A percentile compares a stretch with the other conserved stretches of the same genome.
Evolutionary conservation across 768 basidiomycete genomes (phyloP).

Genomic region (Mycena galericulata): DNA sequence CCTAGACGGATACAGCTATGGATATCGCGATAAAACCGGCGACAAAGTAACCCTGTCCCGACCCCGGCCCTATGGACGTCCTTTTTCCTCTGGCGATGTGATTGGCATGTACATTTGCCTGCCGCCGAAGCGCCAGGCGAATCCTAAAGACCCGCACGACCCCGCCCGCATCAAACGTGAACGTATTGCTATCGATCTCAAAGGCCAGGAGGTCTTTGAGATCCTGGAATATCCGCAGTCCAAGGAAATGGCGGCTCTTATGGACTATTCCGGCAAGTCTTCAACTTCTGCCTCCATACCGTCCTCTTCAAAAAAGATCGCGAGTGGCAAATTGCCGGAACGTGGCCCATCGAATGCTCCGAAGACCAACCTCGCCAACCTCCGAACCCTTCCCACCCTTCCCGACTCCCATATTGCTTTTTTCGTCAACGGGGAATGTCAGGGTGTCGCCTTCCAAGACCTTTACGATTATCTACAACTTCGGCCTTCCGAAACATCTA

Average conservation of each 20-base stretch:
- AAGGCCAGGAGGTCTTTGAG: constrained; percentile 98
- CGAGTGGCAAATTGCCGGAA: constrained; percentile 78
- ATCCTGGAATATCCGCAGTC: constrained; percentile 87
- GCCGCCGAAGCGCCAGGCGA: constrained; percentile 72
- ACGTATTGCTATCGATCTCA: constrained; percentile 94
- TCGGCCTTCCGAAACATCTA: constrained; percentile 67
- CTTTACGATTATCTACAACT: constrained; percentile 92
- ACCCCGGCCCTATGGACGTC: constrained; percentile 78
- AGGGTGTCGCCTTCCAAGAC: constrained; percentile 87
- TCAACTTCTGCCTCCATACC: constrained; percentile 67
- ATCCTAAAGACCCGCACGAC: constrained; percentile 75
- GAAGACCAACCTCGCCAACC: constrained; percentile 54
- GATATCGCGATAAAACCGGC: constrained; percentile 90
- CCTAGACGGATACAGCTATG: constrained; percentile 94
- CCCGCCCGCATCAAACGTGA: constrained; percentile 88
- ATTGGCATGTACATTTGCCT: constrained; percentile 95
- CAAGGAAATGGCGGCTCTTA: constrained; percentile 93
- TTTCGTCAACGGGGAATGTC: constrained; percentile 91
- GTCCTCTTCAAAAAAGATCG: constrained; percentile 73
- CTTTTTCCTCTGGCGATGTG: constrained; percentile 87
- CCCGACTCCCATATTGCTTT: constrained; percentile 83
- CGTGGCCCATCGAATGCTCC: constrained; percentile 54
- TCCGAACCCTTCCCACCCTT: constrained; percentile 78
- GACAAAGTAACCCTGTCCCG: constrained; percentile 91
- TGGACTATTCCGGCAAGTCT: constrained; percentile 79